Evolutionary conservation across 768 basidiomycete genomes (phyloP).

Genomic region (Tylopilus rubrobrunneus): DNA sequence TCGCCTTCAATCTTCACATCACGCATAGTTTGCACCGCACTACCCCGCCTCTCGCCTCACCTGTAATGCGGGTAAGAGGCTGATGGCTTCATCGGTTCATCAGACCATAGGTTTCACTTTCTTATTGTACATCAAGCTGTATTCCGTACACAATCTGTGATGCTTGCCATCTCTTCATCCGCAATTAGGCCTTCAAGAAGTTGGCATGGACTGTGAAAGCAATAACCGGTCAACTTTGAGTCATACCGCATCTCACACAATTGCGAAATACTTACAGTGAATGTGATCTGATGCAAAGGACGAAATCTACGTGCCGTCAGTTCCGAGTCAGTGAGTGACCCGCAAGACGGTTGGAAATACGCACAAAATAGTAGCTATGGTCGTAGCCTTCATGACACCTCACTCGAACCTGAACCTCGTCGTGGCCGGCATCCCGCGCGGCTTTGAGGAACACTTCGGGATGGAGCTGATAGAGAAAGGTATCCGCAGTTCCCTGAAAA

Average conservation of each 20-base stretch:
- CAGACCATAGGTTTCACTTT: background rate
- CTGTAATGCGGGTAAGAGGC: background rate
- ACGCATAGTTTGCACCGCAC: background rate
- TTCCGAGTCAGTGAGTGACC: background rate
- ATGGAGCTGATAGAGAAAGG: constrained; percentile 83
- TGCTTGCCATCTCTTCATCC: background rate
- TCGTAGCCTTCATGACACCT: constrained; percentile 82
- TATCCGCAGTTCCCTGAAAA: constrained; percentile 69
- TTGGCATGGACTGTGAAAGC: constrained; percentile 71
- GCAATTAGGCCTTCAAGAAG: constrained; percentile 65
- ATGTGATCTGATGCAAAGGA: constrained; percentile 89
- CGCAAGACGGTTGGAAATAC: background rate
- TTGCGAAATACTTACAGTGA: constrained; percentile 55
- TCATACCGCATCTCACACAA: background rate
- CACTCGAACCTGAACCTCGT: constrained; percentile 73
- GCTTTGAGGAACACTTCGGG: constrained; percentile 86
- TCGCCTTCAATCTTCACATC: background rate
- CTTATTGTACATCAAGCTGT: constrained; percentile 1
- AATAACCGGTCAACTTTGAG: constrained; percentile 9
- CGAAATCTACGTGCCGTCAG: constrained; percentile 56
- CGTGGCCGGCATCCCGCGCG: constrained; percentile 68
- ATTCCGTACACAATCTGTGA: constrained; percentile 4
- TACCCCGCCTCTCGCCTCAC: background rate
- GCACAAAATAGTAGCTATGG: constrained; percentile 86
- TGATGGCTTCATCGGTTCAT: background rate